phyloP scores from a whole-genome alignment of 106 monocot genomes.

The Allium sativum region DNA sequence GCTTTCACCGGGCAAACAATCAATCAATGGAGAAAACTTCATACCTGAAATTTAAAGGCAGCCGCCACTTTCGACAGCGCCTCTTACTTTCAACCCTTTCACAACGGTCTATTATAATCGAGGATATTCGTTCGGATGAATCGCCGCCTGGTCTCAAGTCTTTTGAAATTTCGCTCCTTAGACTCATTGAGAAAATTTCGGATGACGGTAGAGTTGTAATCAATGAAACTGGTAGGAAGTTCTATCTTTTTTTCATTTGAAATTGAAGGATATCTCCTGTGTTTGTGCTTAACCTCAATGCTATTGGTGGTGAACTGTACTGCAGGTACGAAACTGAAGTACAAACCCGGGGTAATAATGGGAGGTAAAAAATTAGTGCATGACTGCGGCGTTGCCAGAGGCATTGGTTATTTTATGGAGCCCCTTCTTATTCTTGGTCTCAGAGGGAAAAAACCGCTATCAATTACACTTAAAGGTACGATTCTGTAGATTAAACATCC shows the following conservation, averaged over 20 bases:
- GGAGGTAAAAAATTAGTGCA: slow-evolving; percentile 73
- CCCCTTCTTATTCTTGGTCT: slow-evolving; percentile 68
- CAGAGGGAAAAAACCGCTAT: slow-evolving; percentile 74
- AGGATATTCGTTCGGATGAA: slow-evolving; percentile 60
- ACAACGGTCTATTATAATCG: slow-evolving; percentile 45
- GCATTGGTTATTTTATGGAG: slow-evolving; percentile 83
- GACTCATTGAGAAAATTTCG: slow-evolving; percentile 66
- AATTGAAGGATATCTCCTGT: background rate
- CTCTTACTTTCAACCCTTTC: slow-evolving; percentile 74
- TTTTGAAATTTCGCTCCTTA: slow-evolving; percentile 77
- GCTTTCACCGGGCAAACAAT: background rate
- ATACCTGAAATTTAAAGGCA: slow-evolving; percentile 16
- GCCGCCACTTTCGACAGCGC: slow-evolving; percentile 57
- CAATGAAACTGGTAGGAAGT: slow-evolving; percentile 54
- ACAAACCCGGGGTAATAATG: slow-evolving; percentile 79
- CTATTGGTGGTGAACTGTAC: background rate
- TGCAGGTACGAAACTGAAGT: slow-evolving; percentile 76
- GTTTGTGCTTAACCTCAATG: background rate
- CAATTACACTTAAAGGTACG: slow-evolving; percentile 73
- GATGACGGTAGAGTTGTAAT: slow-evolving; percentile 80
- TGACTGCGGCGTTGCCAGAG: slow-evolving; percentile 69
- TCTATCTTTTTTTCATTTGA: background rate
- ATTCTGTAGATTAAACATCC: background rate
- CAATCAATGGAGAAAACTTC: slow-evolving; percentile 57
- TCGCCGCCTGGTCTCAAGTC: slow-evolving; percentile 57